Conservation (phyloP, 257 asterid genomes). For the Henckelia pumila region DNA sequence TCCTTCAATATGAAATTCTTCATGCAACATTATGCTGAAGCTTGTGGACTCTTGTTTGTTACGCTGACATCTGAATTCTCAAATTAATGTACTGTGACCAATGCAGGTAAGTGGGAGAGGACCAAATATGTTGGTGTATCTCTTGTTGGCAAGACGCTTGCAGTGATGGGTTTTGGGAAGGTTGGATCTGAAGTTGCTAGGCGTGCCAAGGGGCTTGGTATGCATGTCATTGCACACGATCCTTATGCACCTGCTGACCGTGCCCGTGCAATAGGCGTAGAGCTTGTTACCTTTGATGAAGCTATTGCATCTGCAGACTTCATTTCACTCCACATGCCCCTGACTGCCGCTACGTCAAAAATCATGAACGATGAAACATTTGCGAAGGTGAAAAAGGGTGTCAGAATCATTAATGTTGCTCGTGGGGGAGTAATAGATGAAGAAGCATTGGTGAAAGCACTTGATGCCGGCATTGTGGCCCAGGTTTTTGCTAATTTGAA, state of each 20-base stretch:
- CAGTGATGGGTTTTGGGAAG: constrained; percentile 74
- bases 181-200: constrained; percentile 81
- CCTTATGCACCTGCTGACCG: constrained; percentile 80
- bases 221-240: constrained; percentile 73
- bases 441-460: constrained; percentile 68
- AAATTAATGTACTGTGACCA: not conserved
- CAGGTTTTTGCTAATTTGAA: constrained; percentile 39
- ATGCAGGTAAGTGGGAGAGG: constrained; percentile 64
- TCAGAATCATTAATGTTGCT: constrained; percentile 65
- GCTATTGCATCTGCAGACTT: constrained; percentile 61
- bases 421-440: constrained; percentile 84
- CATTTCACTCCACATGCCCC: constrained; percentile 76
- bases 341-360: constrained; percentile 60
- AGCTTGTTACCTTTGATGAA: constrained; percentile 65
- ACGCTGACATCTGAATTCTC: not conserved
- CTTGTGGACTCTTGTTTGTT: not conserved
- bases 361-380: constrained; percentile 60
- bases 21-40: not conserved
- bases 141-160: constrained; percentile 69
- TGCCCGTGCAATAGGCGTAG: constrained; percentile 77
- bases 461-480: constrained; percentile 74
- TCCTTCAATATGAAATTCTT: not conserved
- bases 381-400: constrained; percentile 77
- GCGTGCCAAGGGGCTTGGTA: constrained; percentile 77
- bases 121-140: constrained; percentile 71